Percentiles rank a stretch among this genome's conserved stretches.
Evolutionary conservation across 148 eudicot genomes (phyloP).

Genomic region (Vaccinium darrowii): DNA sequence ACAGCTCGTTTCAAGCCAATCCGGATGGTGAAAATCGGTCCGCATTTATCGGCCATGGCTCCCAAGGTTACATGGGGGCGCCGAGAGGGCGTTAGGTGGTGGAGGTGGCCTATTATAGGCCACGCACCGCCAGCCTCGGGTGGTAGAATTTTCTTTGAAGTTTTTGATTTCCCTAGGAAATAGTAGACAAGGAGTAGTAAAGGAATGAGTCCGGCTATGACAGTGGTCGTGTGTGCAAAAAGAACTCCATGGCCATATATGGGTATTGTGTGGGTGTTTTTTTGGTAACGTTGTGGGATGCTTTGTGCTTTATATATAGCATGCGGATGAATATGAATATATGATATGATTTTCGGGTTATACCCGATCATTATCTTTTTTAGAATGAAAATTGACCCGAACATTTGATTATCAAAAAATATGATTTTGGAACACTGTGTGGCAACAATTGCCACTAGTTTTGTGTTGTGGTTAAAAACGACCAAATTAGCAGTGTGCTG

Average conservation of each 20-base stretch:
- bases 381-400: no score
- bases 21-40: slow-evolving; percentile 20
- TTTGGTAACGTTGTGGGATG: not conserved
- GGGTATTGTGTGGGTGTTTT: not conserved
- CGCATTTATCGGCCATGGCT: slow-evolving; percentile 23
- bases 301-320: not conserved
- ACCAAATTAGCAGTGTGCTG: no score
- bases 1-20: not conserved
- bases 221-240: slow-evolving; percentile 4
- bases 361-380: no score
- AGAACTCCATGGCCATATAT: not conserved
- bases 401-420: no score
- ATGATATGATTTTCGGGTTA: no score
- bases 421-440: no score
- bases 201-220: not conserved
- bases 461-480: no score
- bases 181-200: not conserved
- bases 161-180: not conserved
- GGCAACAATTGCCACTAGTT: no score
- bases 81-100: slow-evolving; percentile 1
- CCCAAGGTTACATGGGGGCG: slow-evolving; percentile 18
- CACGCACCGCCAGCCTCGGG: slow-evolving; percentile 15
- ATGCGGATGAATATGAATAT: not conserved
- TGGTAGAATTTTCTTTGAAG: not conserved
- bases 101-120: slow-evolving; percentile 31